Conservation (phyloP, 129 eudicot genomes). For the sunflower (Helianthus annuus) region DNA sequence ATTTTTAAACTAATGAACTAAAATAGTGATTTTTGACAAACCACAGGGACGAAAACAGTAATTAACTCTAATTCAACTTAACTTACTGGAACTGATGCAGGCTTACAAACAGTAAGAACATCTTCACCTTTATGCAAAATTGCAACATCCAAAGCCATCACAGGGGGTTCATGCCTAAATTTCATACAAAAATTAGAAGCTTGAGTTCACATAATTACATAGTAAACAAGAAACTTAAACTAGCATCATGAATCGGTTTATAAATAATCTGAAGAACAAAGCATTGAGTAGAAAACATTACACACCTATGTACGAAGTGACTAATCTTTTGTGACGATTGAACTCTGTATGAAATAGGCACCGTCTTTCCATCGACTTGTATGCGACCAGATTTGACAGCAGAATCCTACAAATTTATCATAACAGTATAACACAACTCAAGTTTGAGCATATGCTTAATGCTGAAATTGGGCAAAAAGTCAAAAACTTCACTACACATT, state of each 20-base stretch:
- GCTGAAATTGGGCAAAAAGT: neutral
- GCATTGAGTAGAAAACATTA: slow-evolving; percentile 5
- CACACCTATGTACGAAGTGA: slow-evolving; percentile 93
- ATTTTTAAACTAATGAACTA: no score
- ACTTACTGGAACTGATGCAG: slow-evolving; percentile 97
- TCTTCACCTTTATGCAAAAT: slow-evolving; percentile 71
- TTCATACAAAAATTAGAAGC: slow-evolving; percentile 33
- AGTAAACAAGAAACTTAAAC: slow-evolving; percentile 1
- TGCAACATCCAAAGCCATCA: slow-evolving; percentile 71
- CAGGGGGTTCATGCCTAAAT: slow-evolving; percentile 98
- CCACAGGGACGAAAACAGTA: no score
- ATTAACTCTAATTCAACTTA: no score
- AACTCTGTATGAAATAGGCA: slow-evolving; percentile 63
- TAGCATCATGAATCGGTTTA: neutral
- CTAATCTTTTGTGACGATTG: slow-evolving; percentile 91
- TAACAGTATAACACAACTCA: neutral
- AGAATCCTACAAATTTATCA: slow-evolving; percentile 54
- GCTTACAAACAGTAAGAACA: slow-evolving; percentile 81
- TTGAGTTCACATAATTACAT: slow-evolving; percentile 22
- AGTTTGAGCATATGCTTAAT: neutral
- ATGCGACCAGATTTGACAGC: slow-evolving; percentile 94
- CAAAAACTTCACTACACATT: neutral
- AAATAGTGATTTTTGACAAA: no score
- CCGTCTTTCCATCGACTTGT: slow-evolving; percentile 85
- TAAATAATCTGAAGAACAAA: neutral